Conservation (phyloP, 257 asterid genomes). For the Penstemon newberryi region DNA sequence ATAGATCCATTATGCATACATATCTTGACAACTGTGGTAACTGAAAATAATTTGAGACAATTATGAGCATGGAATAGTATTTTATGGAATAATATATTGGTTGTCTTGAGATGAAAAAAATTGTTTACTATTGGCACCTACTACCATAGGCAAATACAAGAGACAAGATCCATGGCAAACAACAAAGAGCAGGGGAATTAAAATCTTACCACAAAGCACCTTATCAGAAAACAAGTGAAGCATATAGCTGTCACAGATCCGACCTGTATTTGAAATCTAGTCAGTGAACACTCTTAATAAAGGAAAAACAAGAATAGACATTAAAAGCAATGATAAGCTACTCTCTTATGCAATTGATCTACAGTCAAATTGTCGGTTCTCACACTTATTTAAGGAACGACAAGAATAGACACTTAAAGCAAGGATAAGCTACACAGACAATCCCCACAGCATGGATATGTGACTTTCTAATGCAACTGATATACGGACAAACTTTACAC, state of each 20-base stretch:
- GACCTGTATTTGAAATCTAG: conserved; percentile 51
- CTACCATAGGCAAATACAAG: neutral
- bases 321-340: too few species aligned
- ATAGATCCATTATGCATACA: too few species aligned
- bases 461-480: neutral
- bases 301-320: neutral
- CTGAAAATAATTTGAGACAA: too few species aligned
- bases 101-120: neutral
- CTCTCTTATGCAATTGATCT: too few species aligned
- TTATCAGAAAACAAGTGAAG: conserved; percentile 82
- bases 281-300: conserved; percentile 23
- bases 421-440: conserved; percentile 14
- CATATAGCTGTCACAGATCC: conserved; percentile 96
- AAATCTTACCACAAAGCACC: conserved; percentile 82
- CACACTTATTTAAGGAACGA: neutral
- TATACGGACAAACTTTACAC: neutral
- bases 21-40: too few species aligned
- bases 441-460: neutral
- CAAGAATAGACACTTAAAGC: neutral
- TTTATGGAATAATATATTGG: neutral
- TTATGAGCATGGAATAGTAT: too few species aligned
- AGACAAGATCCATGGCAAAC: conserved; percentile 5
- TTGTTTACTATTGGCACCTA: neutral
- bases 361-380: too few species aligned
- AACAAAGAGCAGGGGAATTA: conserved; percentile 24